Percentiles rank a stretch among this genome's conserved stretches.
These are phyloP conservation scores for Lentinula novae-zelandiae DNA, from an alignment of 1,284 basidiomycete species.

Conservation along the genomic window DNA sequence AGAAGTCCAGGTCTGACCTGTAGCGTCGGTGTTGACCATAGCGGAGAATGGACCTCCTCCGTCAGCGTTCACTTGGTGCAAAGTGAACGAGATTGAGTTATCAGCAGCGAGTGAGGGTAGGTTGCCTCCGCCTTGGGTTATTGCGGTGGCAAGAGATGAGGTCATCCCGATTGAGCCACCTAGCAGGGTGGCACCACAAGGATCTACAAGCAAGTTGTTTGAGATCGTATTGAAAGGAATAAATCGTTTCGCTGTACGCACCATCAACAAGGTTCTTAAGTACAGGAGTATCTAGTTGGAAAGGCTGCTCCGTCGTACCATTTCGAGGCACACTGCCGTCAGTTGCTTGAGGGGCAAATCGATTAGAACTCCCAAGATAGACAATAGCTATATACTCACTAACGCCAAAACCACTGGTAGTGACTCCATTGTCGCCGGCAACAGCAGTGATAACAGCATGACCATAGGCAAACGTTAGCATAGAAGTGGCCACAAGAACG, in stretches of 20 bases:
- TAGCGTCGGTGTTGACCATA: constrained; percentile 21
- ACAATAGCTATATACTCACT: constrained; percentile 11
- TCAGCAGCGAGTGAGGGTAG: constrained; percentile 17
- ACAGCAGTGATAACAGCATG: constrained; percentile 17
- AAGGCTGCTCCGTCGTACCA: constrained; percentile 20
- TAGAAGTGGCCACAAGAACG: constrained; percentile 10
- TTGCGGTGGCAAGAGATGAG: constrained; percentile 12
- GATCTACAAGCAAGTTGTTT: constrained; percentile 10
- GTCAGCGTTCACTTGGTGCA: constrained; percentile 22
- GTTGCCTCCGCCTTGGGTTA: constrained; percentile 16
- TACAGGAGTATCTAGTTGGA: constrained; percentile 21
- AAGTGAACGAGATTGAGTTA: constrained; percentile 15
- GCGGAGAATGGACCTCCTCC: constrained; percentile 21
- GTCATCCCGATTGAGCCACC: constrained; percentile 18
- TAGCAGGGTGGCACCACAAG: constrained; percentile 20
- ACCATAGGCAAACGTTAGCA: constrained; percentile 14
- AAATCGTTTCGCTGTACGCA: background rate
- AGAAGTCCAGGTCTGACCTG: constrained; percentile 17
- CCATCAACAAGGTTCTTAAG: constrained; percentile 19
- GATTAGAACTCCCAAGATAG: background rate
- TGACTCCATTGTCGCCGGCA: constrained; percentile 18
- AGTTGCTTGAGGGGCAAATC: constrained; percentile 6
- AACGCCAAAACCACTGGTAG: constrained; percentile 19
- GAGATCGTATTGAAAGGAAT: background rate
- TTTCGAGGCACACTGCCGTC: constrained; percentile 13